These are phyloP conservation scores for Phallus indusiatus DNA, from an alignment of 768 basidiomycete species.

Conservation along the genomic window DNA sequence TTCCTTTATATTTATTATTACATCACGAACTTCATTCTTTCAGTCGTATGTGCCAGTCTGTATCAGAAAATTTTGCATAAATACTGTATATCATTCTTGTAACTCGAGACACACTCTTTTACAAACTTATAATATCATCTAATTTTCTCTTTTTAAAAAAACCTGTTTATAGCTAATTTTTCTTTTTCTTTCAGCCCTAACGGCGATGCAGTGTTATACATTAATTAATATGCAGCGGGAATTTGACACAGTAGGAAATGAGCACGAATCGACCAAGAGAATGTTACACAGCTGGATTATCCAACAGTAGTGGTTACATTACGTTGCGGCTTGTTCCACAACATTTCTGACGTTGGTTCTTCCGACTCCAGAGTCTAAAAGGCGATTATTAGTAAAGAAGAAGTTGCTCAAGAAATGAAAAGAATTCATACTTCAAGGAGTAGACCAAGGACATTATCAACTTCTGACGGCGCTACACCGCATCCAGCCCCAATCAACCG, in stretches of 20 bases:
- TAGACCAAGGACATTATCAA: conserved; percentile 78
- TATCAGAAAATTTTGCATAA: no score
- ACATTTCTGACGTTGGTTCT: conserved; percentile 47
- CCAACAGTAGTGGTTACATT: neutral
- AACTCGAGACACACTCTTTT: no score
- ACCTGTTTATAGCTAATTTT: no score
- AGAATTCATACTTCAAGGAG: conserved; percentile 71
- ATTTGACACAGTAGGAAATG: neutral
- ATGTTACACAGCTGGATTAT: neutral
- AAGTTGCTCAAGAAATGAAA: neutral
- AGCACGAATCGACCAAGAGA: neutral
- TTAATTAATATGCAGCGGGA: neutral
- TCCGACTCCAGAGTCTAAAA: conserved; percentile 71
- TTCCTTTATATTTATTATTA: neutral
- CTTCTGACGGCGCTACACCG: conserved; percentile 77
- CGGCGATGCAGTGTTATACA: neutral
- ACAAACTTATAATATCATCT: no score
- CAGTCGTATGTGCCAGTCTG: neutral
- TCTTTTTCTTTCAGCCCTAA: neutral
- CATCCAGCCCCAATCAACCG: conserved; percentile 84
- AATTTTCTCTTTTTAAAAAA: no score
- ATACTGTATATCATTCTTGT: no score
- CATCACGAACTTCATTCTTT: neutral
- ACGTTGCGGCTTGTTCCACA: conserved; percentile 5
- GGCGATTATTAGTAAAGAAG: conserved; percentile 7